Evolutionary conservation across 2,329 filamentous ascomycete genomes (phyloP).

Genomic region (Ambrosiella xylebori): DNA sequence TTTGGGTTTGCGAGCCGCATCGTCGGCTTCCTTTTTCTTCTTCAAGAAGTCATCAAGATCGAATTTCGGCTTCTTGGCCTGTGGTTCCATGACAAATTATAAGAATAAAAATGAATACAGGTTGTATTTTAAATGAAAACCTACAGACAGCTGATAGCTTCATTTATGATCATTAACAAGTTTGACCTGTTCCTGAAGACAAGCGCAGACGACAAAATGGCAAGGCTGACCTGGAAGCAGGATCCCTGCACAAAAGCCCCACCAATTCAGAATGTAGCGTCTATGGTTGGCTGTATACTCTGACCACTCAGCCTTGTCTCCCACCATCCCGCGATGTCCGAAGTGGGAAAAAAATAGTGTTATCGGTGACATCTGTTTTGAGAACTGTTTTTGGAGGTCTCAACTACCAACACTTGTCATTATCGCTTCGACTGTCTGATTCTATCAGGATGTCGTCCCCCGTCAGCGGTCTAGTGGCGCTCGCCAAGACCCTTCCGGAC

Average conservation of each 20-base stretch:
- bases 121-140: neutral
- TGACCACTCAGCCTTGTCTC: neutral
- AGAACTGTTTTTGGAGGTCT: neutral
- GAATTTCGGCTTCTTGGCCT: constrained; percentile 32
- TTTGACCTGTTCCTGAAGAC: neutral
- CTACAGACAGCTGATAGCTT: no score
- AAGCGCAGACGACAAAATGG: neutral
- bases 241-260: neutral
- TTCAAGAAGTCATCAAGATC: constrained; percentile 74
- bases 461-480: constrained; percentile 23
- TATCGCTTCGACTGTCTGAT: neutral
- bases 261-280: neutral
- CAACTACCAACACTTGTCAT: neutral
- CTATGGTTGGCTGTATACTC: neutral
- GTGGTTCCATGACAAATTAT: constrained; percentile 8
- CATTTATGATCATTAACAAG: no score
- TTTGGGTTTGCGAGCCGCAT: constrained; percentile 70
- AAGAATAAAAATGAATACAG: neutral
- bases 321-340: neutral
- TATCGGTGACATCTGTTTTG: neutral
- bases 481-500: constrained; percentile 57
- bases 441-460: constrained; percentile 21
- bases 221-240: constrained; percentile 5
- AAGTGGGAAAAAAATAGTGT: neutral
- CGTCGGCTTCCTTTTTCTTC: constrained; percentile 74